Evolutionary conservation across 2,329 filamentous ascomycete genomes (phyloP), one percentile per base, ranked within the genome.

Genomic region (Colletotrichum trifolii): DNA sequence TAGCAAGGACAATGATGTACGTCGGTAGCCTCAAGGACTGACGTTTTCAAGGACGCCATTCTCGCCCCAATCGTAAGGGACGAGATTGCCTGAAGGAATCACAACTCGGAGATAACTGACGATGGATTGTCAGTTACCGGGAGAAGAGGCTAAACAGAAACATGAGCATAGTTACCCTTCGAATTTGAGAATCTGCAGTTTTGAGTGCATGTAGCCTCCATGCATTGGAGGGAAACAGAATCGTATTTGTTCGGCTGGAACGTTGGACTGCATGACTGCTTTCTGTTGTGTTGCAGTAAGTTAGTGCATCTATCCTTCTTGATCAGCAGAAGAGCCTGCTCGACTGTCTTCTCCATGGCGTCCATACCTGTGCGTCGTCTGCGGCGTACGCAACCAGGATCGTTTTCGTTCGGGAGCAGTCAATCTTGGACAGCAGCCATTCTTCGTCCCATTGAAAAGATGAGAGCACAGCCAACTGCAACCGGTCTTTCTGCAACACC

Each of bases 41-140:
- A 91, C 90, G 76, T 97, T 97, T 77, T 97, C 94, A 89, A 97
- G 91, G 2, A 89, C 78, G 7, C 92, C 92, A 2, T 83, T 85
- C 75, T 96, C 93, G 9, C 94, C 95, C 94, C 96, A 98, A 74
- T 99, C 95, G 71, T 92, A 93, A 8, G 87, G 83, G 11, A 91
- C 89, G 53, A 97, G 81, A 71, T 99, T 99, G 2, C 94, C 96
- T 4, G 91, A 95, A 0, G 96, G 94, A 2, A 98, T 82, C 1
- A 91, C 95, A 48, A 99, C 83, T 7, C 96, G 88, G 13, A 97
- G 77, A 74, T 94, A 89, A 36, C 67, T 68, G 40, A n/a, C 17
- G 15, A 12, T 33, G 36, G 33, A 8, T 58, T 34, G 59, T 35
- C 25, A 38, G 40, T 35, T 36, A 43, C 5, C 25, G 36, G 34